These are phyloP conservation scores for Tetracladium marchalianum DNA, from an alignment of 495 filamentous ascomycete genomes.

Conservation along the genomic window DNA sequence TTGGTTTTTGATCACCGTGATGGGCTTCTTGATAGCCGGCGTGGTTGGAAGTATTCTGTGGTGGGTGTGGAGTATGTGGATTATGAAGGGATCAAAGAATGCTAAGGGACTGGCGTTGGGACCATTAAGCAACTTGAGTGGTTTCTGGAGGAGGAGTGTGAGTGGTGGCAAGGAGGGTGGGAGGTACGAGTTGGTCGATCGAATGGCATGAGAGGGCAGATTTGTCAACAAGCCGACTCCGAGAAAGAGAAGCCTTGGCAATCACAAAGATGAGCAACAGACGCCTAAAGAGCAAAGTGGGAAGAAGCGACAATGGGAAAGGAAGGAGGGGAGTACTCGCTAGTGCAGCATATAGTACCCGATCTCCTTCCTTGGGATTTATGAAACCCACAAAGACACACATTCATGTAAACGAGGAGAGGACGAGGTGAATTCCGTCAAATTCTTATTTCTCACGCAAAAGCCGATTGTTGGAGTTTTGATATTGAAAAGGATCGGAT, in stretches of 20 bases:
- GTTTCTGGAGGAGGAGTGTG: constrained; percentile 11
- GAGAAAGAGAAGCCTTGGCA: background rate
- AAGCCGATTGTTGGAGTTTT: no score
- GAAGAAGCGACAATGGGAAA: constrained; percentile 3
- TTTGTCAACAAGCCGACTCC: background rate
- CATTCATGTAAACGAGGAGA: no score
- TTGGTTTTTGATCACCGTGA: constrained; percentile 60
- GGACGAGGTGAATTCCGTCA: no score
- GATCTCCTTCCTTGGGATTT: background rate
- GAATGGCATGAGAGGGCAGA: constrained; percentile 11
- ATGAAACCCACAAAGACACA: no score
- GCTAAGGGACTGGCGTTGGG: background rate
- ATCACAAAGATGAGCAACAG: background rate
- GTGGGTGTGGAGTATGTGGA: constrained; percentile 29
- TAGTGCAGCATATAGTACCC: constrained; percentile 21
- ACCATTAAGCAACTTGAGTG: background rate
- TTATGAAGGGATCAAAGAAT: constrained; percentile 6
- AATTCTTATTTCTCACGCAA: no score
- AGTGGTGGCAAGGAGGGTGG: constrained; percentile 8
- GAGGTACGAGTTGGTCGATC: constrained; percentile 18
- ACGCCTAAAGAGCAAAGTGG: background rate
- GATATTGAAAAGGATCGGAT: no score
- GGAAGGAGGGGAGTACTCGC: constrained; percentile 7
- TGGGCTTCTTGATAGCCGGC: constrained; percentile 51
- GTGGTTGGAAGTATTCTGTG: constrained; percentile 46